Conservation (phyloP, 306 rosid genomes). For the Gillenia trifoliata region DNA sequence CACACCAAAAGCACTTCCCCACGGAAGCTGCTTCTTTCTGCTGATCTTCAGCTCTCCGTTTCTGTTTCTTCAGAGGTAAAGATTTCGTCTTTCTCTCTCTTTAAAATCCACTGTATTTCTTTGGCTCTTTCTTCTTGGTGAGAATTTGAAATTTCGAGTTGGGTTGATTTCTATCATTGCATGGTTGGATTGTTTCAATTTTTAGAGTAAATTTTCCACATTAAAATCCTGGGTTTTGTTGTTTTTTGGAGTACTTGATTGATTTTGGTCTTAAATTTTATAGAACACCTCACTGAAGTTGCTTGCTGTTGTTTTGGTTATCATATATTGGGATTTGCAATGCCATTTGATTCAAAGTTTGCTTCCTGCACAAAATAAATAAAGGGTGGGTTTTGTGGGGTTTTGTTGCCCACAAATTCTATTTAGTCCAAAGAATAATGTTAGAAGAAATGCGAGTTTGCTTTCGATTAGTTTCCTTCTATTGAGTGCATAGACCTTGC, state of each 20-base stretch:
- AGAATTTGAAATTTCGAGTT: slow-evolving; percentile 13
- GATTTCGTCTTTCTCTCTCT: not conserved
- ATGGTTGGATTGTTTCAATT: not conserved
- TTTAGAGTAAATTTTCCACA: not conserved
- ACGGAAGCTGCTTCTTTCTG: slow-evolving; percentile 20
- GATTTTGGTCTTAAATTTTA: not conserved
- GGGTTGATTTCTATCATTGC: slow-evolving; percentile 11
- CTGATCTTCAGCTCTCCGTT: slow-evolving; percentile 4
- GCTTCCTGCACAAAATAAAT: not conserved
- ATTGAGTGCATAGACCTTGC: not conserved
- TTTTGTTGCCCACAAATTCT: not conserved
- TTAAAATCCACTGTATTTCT: not conserved
- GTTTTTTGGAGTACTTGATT: not conserved
- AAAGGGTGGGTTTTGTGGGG: slow-evolving; percentile 1
- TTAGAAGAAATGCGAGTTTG: not conserved
- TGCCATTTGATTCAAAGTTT: not conserved
- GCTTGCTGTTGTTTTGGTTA: not conserved
- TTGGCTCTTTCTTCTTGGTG: not conserved
- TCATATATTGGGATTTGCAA: not conserved
- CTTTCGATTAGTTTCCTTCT: not conserved
- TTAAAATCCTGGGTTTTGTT: slow-evolving; percentile 15
- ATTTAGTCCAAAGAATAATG: not conserved
- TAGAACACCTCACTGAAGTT: not conserved
- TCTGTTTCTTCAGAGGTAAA: slow-evolving; percentile 28
- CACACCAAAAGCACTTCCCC: not conserved